Evolutionary conservation across 257 asterid genomes (phyloP), one percentile per base, ranked within the genome.

Genomic region (Lycium barbarum): DNA sequence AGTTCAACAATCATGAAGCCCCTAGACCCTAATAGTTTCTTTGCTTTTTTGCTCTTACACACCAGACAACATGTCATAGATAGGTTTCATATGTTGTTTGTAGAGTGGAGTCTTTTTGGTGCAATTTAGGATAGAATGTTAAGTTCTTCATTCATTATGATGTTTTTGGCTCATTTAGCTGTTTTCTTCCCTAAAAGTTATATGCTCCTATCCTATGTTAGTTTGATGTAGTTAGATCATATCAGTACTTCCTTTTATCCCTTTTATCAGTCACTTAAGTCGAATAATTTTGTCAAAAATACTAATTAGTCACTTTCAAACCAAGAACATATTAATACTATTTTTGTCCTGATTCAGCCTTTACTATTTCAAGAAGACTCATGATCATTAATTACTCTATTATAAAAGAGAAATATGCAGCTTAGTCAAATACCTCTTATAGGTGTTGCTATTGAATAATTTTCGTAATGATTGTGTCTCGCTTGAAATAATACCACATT

Each of bases 391-490:
- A 68, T 0, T 36, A 68, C 7, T 68, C 5, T 15, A 36, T 15
- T 4, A 36, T 36, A 36, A 17, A 68, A 36, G 33, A 68, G 76
- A 68, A 68, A 68, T 68, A 68, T 36, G 36, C 3, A 68, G 14
- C 15, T 36, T 68, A 68, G 76, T 68, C 51, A 68, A 68, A 68
- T 68, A 68, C 51, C 51, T 36, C 76, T 68, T 68, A 36, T 68
- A 68, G 51, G 12, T 13, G 78, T 38, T 18, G 78, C 78, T 70
- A 38, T 70, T 15, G 17, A 9, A 49, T 54, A 66, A 13, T 4
- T 51, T 68, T 54, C 66, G 22, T 14, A 49, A n/a, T 73, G 82
- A 54, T 78, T n/a, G 59, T 55, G 68, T 13, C 55, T 35, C 6
- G 10, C 81, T 74, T 49, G 61, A 74, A 74, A 74, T 74, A 20